Evolutionary conservation across 2,329 filamentous ascomycete species (phyloP), one percentile per base, ranked within the genome.

Genomic region (Pyrenophora seminiperda): DNA sequence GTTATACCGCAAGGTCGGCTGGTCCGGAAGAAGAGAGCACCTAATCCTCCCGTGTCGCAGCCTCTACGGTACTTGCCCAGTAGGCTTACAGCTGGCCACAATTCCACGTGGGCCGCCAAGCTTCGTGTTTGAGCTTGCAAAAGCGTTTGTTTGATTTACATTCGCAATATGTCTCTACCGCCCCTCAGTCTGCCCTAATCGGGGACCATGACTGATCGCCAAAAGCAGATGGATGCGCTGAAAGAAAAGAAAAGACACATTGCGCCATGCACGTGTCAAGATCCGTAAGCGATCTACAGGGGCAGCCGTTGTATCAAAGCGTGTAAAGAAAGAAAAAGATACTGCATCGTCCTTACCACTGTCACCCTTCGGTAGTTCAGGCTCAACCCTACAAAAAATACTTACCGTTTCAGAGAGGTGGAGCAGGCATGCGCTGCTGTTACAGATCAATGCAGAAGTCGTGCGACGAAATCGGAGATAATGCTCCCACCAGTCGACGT

Each of bases 81-180:
- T 38, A 48, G 18, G 36, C 19, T 51, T 49, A 53, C 59, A 66
- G 53, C 59, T 63, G 55, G 46, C 56, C 52, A 34, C 36, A 34
- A 34, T 32, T 52, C 64, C 67, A 72, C 67, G 68, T 71, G 66
- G 64, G 58, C 44, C 36, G 42, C 39, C 66, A 67, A 56, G 63
- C 57, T 63, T 65, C 37, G 34, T 50, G 44, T 58, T 48, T 58
- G 58, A 54, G 51, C 53, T 53, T 46, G 47, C 51, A 33, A 45
- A 47, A 43, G 48, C 54, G 52, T 44, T 56, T 49, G 58, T 61
- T 65, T 63, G 54, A 58, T 61, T 63, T 56, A 57, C 50, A 61
- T 65, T 62, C 62, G 61, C 56, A 64, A 30, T 29, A 63, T 61
- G 51, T 61, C 54, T 62, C 52, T 56, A 19, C 53, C 31, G 32